Evolutionary conservation across 108 stramenopile species (phyloP).

Genomic region (Parmales sp.): DNA sequence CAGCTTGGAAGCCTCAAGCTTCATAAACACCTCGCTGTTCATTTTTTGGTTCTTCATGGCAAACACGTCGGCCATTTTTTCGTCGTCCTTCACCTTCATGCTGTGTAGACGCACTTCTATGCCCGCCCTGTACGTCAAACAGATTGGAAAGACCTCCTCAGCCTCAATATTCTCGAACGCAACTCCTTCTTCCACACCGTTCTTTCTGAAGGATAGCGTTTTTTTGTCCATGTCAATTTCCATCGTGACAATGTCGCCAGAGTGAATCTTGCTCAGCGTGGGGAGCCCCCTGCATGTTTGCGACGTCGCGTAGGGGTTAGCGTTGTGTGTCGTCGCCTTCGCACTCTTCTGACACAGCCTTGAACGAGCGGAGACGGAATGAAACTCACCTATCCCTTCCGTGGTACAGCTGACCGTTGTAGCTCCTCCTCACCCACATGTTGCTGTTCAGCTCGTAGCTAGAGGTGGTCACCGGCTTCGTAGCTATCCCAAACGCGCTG

Average conservation of each 20-base stretch:
- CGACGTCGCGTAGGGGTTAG: no score
- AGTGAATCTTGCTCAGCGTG: conserved; percentile 32
- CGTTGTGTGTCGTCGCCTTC: no score
- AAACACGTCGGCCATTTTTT: no score
- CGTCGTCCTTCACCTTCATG: no score
- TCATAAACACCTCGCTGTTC: no score
- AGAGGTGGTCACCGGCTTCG: conserved; percentile 23
- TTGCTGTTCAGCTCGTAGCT: conserved; percentile 38
- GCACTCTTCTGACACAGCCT: no score
- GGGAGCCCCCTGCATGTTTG: not conserved
- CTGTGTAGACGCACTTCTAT: conserved; percentile 31
- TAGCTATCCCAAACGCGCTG: conserved; percentile 38
- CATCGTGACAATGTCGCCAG: conserved; percentile 33
- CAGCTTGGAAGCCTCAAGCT: no score
- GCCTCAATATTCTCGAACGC: conserved; percentile 28
- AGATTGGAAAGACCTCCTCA: conserved; percentile 36
- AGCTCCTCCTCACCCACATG: conserved; percentile 38
- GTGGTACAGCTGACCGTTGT: conserved; percentile 44
- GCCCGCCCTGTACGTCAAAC: conserved; percentile 32
- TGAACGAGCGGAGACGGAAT: no score
- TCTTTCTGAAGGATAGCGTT: conserved; percentile 25
- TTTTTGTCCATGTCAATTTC: conserved; percentile 35
- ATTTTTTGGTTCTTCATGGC: no score
- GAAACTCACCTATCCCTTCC: no score
- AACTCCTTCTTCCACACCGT: conserved; percentile 33